Evolutionary conservation across 257 asterid genomes (phyloP).

Genomic region (Lycium barbarum): DNA sequence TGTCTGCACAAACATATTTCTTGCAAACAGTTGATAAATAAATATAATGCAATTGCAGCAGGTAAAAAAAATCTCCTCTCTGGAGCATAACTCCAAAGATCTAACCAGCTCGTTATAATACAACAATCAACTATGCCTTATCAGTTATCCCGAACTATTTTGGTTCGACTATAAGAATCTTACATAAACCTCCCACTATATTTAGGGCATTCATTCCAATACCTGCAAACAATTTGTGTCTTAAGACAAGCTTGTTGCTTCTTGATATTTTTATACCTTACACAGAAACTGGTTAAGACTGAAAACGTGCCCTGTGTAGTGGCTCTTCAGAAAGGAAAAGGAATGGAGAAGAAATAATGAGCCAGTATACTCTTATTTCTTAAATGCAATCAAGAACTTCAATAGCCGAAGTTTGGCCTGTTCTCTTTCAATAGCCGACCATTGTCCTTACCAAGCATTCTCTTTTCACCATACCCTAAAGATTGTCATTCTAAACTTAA

Average conservation of each 20-base stretch:
- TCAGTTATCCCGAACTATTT: neutral
- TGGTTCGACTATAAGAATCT: neutral
- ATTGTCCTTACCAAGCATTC: neutral
- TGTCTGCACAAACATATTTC: neutral
- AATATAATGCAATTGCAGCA: neutral
- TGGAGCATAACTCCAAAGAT: neutral
- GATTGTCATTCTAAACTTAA: neutral
- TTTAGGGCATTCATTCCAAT: constrained; percentile 8
- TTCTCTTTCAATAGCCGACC: neutral
- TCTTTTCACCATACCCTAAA: neutral
- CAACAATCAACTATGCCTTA: neutral
- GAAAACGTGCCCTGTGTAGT: neutral
- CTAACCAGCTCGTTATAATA: neutral
- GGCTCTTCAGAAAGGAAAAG: neutral
- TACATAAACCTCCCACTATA: neutral
- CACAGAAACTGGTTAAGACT: neutral
- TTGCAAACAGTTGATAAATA: neutral
- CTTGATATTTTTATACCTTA: constrained; percentile 9
- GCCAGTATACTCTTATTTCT: neutral
- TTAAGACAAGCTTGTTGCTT: neutral
- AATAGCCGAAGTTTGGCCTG: neutral
- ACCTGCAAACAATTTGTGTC: neutral
- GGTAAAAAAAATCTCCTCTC: neutral
- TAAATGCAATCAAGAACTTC: neutral
- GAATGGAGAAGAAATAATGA: neutral